Evolutionary conservation across 495 filamentous ascomycete genomes (phyloP).

Genomic region (Penicillium canescens): DNA sequence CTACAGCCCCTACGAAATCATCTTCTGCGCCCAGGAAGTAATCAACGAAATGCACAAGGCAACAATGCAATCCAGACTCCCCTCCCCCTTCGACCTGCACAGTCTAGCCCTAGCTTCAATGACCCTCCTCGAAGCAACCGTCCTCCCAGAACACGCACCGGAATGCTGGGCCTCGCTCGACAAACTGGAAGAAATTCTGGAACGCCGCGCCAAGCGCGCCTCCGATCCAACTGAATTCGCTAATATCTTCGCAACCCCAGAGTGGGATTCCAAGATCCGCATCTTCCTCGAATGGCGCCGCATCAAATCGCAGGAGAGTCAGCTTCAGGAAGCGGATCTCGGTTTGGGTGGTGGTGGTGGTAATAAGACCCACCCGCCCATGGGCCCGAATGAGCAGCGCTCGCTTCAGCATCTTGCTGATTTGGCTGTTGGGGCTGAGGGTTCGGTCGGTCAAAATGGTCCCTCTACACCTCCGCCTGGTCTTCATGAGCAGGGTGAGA

Average conservation of each 20-base stretch:
- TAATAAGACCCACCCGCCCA: constrained; percentile 31
- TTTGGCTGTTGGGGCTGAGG: constrained; percentile 54
- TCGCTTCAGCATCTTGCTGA: constrained; percentile 66
- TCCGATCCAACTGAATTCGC: constrained; percentile 31
- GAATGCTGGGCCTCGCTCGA: constrained; percentile 46
- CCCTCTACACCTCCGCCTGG: constrained; percentile 35
- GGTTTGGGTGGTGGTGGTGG: constrained; percentile 16
- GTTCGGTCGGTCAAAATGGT: constrained; percentile 37
- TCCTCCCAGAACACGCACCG: constrained; percentile 43
- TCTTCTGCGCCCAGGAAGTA: constrained; percentile 62
- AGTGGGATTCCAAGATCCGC: constrained; percentile 49
- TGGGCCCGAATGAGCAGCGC: constrained; percentile 50
- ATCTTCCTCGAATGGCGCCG: constrained; percentile 48
- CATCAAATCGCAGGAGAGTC: constrained; percentile 39
- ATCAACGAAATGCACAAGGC: constrained; percentile 57
- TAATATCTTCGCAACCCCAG: constrained; percentile 40
- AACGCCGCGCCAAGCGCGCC: constrained; percentile 33
- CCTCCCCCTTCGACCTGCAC: constrained; percentile 70
- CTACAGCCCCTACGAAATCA: constrained; percentile 58
- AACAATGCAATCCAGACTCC: constrained; percentile 39
- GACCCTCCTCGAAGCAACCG: constrained; percentile 65
- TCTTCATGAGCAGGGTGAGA: constrained; percentile 30
- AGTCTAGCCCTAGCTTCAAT: constrained; percentile 66
- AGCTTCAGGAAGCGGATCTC: constrained; percentile 36
- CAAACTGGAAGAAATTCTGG: constrained; percentile 48